phyloP scores from a whole-genome alignment of 768 basidiomycete species.

The Psilocybe azurescens region DNA sequence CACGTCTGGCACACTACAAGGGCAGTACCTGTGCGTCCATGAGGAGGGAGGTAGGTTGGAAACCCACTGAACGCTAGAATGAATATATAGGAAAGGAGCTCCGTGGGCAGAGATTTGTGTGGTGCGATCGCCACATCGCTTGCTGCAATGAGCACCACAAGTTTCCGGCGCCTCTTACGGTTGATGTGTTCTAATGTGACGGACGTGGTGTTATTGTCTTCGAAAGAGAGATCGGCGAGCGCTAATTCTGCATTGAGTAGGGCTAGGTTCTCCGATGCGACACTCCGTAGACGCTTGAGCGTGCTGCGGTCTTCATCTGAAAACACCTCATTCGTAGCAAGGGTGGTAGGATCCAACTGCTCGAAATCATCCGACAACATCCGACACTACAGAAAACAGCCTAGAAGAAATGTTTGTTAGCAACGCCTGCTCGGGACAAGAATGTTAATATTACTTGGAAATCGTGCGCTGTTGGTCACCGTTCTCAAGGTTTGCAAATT shows the following conservation, averaged over 20 bases:
- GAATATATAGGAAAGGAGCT: constrained; percentile 20
- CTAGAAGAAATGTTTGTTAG: background rate
- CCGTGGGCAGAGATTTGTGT: constrained; percentile 19
- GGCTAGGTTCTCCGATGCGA: background rate
- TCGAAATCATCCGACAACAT: constrained; percentile 4
- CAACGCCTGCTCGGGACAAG: background rate
- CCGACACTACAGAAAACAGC: background rate
- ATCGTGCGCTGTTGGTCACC: too few species aligned
- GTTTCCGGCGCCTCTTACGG: constrained; percentile 9
- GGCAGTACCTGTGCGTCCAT: constrained; percentile 5
- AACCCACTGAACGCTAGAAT: constrained; percentile 6
- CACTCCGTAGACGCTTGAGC: constrained; percentile 5
- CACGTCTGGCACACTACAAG: constrained; percentile 15
- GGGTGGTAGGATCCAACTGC: background rate
- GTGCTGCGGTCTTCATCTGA: constrained; percentile 14
- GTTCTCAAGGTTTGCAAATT: too few species aligned
- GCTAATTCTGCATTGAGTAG: constrained; percentile 8
- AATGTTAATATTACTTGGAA: too few species aligned
- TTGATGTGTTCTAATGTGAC: background rate
- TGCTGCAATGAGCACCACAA: constrained; percentile 2
- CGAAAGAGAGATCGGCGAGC: constrained; percentile 5
- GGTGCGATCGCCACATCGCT: constrained; percentile 14
- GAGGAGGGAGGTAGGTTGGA: constrained; percentile 6
- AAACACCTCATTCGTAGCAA: constrained; percentile 15
- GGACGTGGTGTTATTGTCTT: background rate